Percentiles rank a stretch among this genome's conserved stretches.
These are phyloP conservation scores for Chaetomium sp. DNA, from an alignment of 2,329 filamentous ascomycete genomes.

Conservation along the genomic window DNA sequence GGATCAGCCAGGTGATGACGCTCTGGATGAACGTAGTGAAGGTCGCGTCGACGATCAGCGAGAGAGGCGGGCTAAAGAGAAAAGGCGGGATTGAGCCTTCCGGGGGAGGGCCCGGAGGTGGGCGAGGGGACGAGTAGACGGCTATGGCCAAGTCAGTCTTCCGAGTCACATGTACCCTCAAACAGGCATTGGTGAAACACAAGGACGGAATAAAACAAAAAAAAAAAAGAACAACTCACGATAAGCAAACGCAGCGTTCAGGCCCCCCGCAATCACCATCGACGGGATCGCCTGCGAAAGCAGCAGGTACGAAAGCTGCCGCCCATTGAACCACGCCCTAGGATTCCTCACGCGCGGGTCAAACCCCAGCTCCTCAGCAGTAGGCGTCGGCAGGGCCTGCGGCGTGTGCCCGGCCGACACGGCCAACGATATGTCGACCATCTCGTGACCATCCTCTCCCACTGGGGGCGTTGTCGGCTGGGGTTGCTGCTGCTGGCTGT, in stretches of 20 bases:
- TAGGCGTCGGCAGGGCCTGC: too few species aligned
- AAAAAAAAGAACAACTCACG: slow-evolving; percentile 28
- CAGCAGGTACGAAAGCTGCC: slow-evolving; percentile 45
- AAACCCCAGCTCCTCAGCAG: neutral
- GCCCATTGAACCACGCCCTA: slow-evolving; percentile 34
- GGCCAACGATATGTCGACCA: too few species aligned
- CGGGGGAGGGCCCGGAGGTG: slow-evolving; percentile 21
- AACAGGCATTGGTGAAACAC: too few species aligned
- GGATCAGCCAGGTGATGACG: slow-evolving; percentile 46
- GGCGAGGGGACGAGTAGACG: slow-evolving; percentile 41
- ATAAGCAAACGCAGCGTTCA: slow-evolving; percentile 48
- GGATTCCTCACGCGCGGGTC: slow-evolving; percentile 24
- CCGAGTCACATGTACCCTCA: too few species aligned
- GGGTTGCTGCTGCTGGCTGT: too few species aligned
- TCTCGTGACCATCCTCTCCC: too few species aligned
- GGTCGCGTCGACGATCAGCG: slow-evolving; percentile 43
- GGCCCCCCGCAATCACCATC: slow-evolving; percentile 40
- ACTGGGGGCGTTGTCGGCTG: too few species aligned
- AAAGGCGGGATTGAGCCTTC: slow-evolving; percentile 33
- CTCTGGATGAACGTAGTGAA: slow-evolving; percentile 47
- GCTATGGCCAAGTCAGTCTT: slow-evolving; percentile 7
- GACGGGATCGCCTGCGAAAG: slow-evolving; percentile 41
- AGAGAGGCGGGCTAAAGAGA: slow-evolving; percentile 45
- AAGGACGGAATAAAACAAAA: neutral
- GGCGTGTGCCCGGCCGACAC: too few species aligned